phyloP scores from a whole-genome alignment of 2,329 filamentous ascomycete genomes.

The Pochonia chlamydosporia region DNA sequence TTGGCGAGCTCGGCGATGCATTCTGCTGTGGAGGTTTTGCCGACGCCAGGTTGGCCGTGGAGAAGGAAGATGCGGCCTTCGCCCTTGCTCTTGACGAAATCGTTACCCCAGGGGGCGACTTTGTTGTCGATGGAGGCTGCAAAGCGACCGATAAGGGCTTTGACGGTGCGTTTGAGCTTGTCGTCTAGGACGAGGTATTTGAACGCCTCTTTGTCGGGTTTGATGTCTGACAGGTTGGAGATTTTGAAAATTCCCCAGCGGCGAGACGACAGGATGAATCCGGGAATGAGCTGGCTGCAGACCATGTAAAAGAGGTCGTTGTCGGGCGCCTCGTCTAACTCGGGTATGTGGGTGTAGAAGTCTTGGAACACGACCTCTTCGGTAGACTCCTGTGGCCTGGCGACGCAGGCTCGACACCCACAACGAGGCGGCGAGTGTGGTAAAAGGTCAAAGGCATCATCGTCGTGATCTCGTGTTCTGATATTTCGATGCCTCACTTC shows the following conservation, averaged over 20 bases:
- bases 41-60: conserved; percentile 48
- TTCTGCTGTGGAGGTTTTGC: conserved; percentile 53
- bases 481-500: too few species aligned
- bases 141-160: conserved; percentile 41
- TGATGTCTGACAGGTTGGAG: conserved; percentile 31
- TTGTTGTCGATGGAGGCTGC: conserved; percentile 29
- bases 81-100: conserved; percentile 45
- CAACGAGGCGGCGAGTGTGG: conserved; percentile 36
- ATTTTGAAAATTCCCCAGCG: conserved; percentile 39
- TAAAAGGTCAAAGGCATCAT: conserved; percentile 29
- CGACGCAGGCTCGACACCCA: conserved; percentile 31
- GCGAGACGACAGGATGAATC: conserved; percentile 38
- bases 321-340: conserved; percentile 21
- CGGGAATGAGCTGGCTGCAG: conserved; percentile 37
- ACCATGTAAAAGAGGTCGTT: conserved; percentile 39
- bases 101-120: conserved; percentile 35
- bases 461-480: too few species aligned
- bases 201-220: conserved; percentile 42
- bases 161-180: conserved; percentile 41
- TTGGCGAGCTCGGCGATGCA: conserved; percentile 45
- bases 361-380: conserved; percentile 34
- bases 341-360: conserved; percentile 27
- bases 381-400: conserved; percentile 12
- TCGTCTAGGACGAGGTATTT: conserved; percentile 43
- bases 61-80: conserved; percentile 45